Evolutionary conservation across 768 basidiomycete species (phyloP).

Genomic region (Mycena floridula): DNA sequence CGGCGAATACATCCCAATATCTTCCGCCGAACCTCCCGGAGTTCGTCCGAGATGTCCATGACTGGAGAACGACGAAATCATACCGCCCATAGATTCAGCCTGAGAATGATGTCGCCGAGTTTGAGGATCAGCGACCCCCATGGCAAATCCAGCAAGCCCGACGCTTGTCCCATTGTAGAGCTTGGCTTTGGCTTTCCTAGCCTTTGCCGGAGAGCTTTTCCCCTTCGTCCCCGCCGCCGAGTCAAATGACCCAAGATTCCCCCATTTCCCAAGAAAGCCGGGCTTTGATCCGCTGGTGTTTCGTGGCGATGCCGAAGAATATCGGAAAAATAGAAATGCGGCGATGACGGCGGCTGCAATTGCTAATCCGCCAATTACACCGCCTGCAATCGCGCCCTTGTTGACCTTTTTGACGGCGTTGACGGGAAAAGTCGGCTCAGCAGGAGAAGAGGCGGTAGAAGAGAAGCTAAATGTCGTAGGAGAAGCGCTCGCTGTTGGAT

Average conservation of each 20-base stretch:
- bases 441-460: neutral
- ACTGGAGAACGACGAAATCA: no score
- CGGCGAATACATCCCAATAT: neutral
- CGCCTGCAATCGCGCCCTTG: neutral
- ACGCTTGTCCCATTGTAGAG: neutral
- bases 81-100: neutral
- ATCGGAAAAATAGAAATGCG: neutral
- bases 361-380: neutral
- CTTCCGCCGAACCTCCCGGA: neutral
- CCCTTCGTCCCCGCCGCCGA: neutral
- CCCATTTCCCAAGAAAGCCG: neutral
- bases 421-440: neutral
- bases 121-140: neutral
- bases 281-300: neutral
- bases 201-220: neutral
- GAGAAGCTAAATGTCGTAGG: neutral
- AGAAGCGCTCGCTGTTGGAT: neutral
- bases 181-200: neutral
- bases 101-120: neutral
- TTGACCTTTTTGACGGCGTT: neutral
- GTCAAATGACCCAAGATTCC: neutral
- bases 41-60: neutral
- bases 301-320: neutral
- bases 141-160: no score
- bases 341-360: neutral